These are phyloP conservation scores for Eudorina sp. DNA, from an alignment of 139 green algal species.

Conservation along the genomic window DNA sequence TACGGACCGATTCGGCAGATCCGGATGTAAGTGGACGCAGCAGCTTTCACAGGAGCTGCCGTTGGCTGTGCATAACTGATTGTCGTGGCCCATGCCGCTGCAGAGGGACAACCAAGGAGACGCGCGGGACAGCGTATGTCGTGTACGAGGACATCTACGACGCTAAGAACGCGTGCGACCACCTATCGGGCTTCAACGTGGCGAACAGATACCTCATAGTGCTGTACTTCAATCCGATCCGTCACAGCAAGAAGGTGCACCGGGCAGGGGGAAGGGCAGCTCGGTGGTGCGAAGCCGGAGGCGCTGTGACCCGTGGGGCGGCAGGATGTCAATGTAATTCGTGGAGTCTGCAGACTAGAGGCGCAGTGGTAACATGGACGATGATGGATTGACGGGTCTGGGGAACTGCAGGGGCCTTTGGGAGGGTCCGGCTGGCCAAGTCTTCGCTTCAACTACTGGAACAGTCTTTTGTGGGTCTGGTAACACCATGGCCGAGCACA, in stretches of 20 bases:
- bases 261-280: too few species aligned
- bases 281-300: too few species aligned
- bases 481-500: too few species aligned
- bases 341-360: too few species aligned
- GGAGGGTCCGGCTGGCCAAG: too few species aligned
- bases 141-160: conserved; percentile 99
- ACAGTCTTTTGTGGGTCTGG: too few species aligned
- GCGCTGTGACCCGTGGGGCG: too few species aligned
- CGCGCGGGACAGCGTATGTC: conserved; percentile 96
- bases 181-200: conserved; percentile 97
- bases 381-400: too few species aligned
- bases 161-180: conserved; percentile 91
- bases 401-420: too few species aligned
- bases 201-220: conserved; percentile 83
- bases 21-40: conserved; percentile 74
- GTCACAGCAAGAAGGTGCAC: conserved; percentile 85
- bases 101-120: conserved; percentile 92
- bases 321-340: too few species aligned
- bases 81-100: neutral
- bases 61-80: neutral
- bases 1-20: conserved; percentile 97
- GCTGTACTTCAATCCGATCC: conserved; percentile 91
- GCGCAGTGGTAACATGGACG: too few species aligned
- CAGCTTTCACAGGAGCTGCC: neutral
- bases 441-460: too few species aligned